A percentile compares a stretch with the other conserved stretches of the same genome.
These are phyloP conservation scores for Eucalyptus polybractea DNA, from an alignment of 345 rosid genomes.

Conservation along the genomic window DNA sequence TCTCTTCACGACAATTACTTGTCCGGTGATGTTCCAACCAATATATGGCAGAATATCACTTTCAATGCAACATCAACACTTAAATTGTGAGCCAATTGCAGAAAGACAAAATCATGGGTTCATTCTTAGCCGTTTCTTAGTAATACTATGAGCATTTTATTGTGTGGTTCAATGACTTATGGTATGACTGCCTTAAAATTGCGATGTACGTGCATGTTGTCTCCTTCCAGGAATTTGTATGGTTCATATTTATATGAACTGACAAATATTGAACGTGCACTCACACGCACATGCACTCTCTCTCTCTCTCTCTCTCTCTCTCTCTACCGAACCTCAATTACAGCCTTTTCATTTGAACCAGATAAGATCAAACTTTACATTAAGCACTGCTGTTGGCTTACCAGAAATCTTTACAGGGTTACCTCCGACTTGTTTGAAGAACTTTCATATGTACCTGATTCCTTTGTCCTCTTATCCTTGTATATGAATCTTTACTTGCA, in stretches of 20 bases:
- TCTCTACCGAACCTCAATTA: not conserved
- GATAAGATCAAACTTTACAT: not conserved
- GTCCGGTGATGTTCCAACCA: constrained; percentile 52
- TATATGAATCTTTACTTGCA: not conserved
- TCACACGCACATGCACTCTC: too few species aligned
- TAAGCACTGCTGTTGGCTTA: not conserved
- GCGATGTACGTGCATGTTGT: too few species aligned
- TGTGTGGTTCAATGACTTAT: too few species aligned
- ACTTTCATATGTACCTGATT: not conserved
- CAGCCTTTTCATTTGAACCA: not conserved
- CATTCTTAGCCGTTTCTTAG: too few species aligned
- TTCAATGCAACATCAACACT: constrained; percentile 33
- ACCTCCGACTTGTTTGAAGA: not conserved
- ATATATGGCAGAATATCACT: constrained; percentile 57
- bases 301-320: too few species aligned
- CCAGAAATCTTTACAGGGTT: not conserved
- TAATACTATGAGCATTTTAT: too few species aligned
- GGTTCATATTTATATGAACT: too few species aligned
- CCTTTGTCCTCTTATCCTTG: not conserved
- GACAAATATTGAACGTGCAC: too few species aligned
- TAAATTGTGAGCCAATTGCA: constrained; percentile 40
- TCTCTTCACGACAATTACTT: constrained; percentile 60
- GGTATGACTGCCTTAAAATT: too few species aligned
- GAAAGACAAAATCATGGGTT: not conserved
- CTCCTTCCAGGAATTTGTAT: too few species aligned